A percentile compares a stretch with the other conserved stretches of the same genome.
These are phyloP conservation scores for Pichia kudriavzevii DNA, from an alignment of 1,139 yeast species.

Conservation along the genomic window DNA sequence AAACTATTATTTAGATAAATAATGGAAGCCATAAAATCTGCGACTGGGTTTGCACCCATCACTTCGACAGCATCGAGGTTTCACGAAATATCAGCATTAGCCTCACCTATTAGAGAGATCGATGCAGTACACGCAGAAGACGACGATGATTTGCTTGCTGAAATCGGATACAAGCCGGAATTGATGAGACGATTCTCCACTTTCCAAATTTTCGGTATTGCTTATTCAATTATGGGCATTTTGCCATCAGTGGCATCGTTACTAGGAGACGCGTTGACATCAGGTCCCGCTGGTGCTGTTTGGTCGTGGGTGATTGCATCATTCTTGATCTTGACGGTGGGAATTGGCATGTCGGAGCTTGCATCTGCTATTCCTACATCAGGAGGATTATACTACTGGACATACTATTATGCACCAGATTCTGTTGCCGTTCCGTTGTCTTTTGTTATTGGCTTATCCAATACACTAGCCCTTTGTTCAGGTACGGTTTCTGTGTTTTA, in stretches of 20 bases:
- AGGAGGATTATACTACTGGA: slow-evolving; percentile 60
- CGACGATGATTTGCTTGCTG: slow-evolving; percentile 37
- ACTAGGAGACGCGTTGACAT: slow-evolving; percentile 33
- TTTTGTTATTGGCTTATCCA: slow-evolving; percentile 52
- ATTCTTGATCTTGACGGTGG: slow-evolving; percentile 42
- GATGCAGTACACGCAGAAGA: slow-evolving; percentile 22
- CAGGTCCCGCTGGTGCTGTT: slow-evolving; percentile 51
- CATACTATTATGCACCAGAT: slow-evolving; percentile 46
- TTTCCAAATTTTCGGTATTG: slow-evolving; percentile 45
- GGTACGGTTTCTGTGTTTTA: slow-evolving; percentile 55
- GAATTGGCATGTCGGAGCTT: slow-evolving; percentile 51
- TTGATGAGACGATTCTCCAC: slow-evolving; percentile 40
- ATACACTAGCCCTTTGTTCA: slow-evolving; percentile 49
- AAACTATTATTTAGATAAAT: too few relatives aligned
- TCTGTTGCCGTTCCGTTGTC: slow-evolving; percentile 35
- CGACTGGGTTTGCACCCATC: slow-evolving; percentile 13
- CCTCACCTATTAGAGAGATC: slow-evolving; percentile 20
- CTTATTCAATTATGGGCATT: slow-evolving; percentile 48
- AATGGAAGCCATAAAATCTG: too few relatives aligned
- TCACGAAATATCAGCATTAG: slow-evolving; percentile 12
- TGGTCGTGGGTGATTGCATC: slow-evolving; percentile 63
- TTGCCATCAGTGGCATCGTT: slow-evolving; percentile 41
- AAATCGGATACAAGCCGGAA: slow-evolving; percentile 48
- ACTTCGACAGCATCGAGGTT: slow-evolving; percentile 13
- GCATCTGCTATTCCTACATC: slow-evolving; percentile 64